Evolutionary conservation across 2,329 filamentous ascomycete species (phyloP).

Genomic region (Tolypocladium guangdongense): DNA sequence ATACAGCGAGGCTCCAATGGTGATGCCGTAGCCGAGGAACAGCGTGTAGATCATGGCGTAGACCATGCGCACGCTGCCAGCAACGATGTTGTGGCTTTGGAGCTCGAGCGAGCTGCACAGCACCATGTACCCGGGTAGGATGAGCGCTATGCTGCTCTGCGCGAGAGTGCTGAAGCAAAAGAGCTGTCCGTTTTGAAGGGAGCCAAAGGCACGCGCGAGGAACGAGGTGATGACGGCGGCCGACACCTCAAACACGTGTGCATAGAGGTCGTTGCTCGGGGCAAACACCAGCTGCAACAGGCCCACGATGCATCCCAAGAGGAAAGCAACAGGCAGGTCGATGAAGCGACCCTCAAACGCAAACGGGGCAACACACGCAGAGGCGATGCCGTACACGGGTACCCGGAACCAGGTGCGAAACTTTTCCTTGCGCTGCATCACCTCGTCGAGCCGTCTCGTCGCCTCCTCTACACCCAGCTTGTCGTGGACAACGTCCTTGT

Average conservation of each 20-base stretch:
- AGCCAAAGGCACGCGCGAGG: slow-evolving; percentile 57
- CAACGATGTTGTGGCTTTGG: slow-evolving; percentile 58
- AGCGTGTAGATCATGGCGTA: slow-evolving; percentile 67
- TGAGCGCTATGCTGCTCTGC: slow-evolving; percentile 65
- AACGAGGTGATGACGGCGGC: slow-evolving; percentile 58
- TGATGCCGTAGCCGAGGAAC: slow-evolving; percentile 64
- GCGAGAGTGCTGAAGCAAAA: slow-evolving; percentile 65
- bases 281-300: slow-evolving; percentile 64
- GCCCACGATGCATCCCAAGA: slow-evolving; percentile 65
- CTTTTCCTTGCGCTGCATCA: slow-evolving; percentile 34
- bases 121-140: slow-evolving; percentile 50
- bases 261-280: slow-evolving; percentile 61
- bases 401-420: slow-evolving; percentile 45
- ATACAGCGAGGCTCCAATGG: slow-evolving; percentile 56
- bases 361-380: slow-evolving; percentile 66
- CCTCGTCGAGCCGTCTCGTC: slow-evolving; percentile 46
- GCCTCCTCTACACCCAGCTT: slow-evolving; percentile 63
- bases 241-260: slow-evolving; percentile 39
- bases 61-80: slow-evolving; percentile 64
- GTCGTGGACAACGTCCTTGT: slow-evolving; percentile 75
- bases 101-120: slow-evolving; percentile 48
- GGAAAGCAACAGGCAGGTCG: slow-evolving; percentile 66
- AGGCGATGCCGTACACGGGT: slow-evolving; percentile 63
- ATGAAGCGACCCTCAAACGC: slow-evolving; percentile 68
- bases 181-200: slow-evolving; percentile 43